Conservation (phyloP, 2,329 filamentous ascomycete species). For the Penicillium concentricum region DNA sequence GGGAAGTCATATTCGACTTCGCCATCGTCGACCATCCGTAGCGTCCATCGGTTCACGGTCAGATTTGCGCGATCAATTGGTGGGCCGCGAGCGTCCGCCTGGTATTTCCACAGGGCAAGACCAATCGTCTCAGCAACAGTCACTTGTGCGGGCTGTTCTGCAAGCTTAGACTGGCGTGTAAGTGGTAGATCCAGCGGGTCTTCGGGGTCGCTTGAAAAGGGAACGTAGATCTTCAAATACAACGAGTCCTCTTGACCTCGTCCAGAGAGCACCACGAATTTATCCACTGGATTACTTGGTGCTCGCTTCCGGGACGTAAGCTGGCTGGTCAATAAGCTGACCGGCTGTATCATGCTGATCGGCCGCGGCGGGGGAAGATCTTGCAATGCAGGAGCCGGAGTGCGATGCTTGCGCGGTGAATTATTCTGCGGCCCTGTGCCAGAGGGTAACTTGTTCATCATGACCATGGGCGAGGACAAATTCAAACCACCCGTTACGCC, state of each 20-base stretch:
- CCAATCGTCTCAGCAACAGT: slow-evolving; percentile 64
- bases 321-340: slow-evolving; percentile 59
- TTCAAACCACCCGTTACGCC: slow-evolving; percentile 46
- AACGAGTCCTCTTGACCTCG: slow-evolving; percentile 61
- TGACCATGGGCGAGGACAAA: slow-evolving; percentile 51
- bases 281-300: slow-evolving; percentile 61
- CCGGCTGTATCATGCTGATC: slow-evolving; percentile 57
- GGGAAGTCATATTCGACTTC: slow-evolving; percentile 68
- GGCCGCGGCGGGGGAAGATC: slow-evolving; percentile 60
- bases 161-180: slow-evolving; percentile 55
- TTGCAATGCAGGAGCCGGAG: slow-evolving; percentile 52
- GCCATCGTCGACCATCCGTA: slow-evolving; percentile 67
- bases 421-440: slow-evolving; percentile 34
- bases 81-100: slow-evolving; percentile 58
- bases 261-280: slow-evolving; percentile 60
- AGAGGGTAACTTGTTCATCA: slow-evolving; percentile 42
- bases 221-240: slow-evolving; percentile 63
- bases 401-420: slow-evolving; percentile 54
- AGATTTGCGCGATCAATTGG: slow-evolving; percentile 51
- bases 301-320: slow-evolving; percentile 57
- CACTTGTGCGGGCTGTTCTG: slow-evolving; percentile 47
- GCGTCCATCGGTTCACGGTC: slow-evolving; percentile 62
- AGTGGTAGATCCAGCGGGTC: slow-evolving; percentile 60
- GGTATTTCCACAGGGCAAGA: slow-evolving; percentile 61
- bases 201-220: slow-evolving; percentile 57